These are phyloP conservation scores for Yarrowia divulgata DNA, from an alignment of 805 yeast species.

Conservation along the genomic window DNA sequence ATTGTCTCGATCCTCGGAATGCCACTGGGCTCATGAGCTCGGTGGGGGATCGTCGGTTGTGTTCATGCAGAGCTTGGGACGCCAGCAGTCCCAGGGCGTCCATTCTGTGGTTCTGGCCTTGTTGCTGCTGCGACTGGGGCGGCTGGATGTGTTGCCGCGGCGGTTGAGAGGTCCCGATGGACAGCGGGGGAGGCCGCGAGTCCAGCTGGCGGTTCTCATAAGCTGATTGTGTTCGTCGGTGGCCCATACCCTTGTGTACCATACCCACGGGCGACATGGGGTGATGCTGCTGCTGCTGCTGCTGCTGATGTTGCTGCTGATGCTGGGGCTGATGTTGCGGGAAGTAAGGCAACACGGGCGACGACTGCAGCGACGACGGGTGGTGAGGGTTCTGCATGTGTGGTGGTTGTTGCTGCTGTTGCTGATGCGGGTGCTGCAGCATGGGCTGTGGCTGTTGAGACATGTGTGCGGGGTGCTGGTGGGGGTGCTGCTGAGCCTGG, in stretches of 20 bases:
- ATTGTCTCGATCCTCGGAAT: constrained; percentile 35
- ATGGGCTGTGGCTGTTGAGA: constrained; percentile 14
- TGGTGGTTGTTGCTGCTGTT: constrained; percentile 40
- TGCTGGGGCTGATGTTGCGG: constrained; percentile 37
- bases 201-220: constrained; percentile 39
- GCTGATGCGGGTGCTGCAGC: constrained; percentile 19
- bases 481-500: constrained; percentile 31
- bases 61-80: constrained; percentile 55
- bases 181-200: constrained; percentile 36
- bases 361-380: constrained; percentile 34
- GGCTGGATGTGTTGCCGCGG: constrained; percentile 41
- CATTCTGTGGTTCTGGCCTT: constrained; percentile 49
- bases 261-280: constrained; percentile 37
- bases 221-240: constrained; percentile 31
- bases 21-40: constrained; percentile 46
- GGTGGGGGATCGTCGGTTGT: constrained; percentile 48
- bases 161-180: constrained; percentile 8
- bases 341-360: constrained; percentile 30
- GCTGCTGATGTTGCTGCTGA: constrained; percentile 34
- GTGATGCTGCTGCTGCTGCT: constrained; percentile 29
- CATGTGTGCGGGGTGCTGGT: constrained; percentile 33
- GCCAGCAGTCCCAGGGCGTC: constrained; percentile 64
- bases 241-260: constrained; percentile 34
- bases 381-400: constrained; percentile 41
- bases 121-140: constrained; percentile 29